These are phyloP conservation scores for Phytophthora citricola DNA, from an alignment of 352 stramenopile species.

Conservation along the genomic window DNA sequence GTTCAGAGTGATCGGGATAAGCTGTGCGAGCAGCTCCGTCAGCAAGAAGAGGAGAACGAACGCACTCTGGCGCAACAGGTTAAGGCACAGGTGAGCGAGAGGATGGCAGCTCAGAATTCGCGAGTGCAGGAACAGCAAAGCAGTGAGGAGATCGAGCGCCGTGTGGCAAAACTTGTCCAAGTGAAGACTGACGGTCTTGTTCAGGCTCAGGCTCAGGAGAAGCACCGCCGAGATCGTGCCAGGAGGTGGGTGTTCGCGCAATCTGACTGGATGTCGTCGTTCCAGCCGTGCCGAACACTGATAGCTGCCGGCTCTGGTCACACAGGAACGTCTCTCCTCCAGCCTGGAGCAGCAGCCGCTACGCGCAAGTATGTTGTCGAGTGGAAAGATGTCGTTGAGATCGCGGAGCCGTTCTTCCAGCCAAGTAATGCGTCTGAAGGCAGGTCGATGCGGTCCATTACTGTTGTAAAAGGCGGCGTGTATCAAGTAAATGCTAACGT, in stretches of 20 bases:
- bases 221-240: slow-evolving; percentile 20
- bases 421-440: slow-evolving; percentile 5
- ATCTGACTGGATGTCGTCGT: slow-evolving; percentile 38
- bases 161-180: slow-evolving; percentile 19
- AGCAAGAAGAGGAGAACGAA: slow-evolving; percentile 33
- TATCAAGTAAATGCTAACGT: slow-evolving; percentile 59
- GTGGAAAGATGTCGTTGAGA: slow-evolving; percentile 36
- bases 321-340: slow-evolving; percentile 25
- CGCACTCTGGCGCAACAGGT: slow-evolving; percentile 14
- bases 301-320: slow-evolving; percentile 10
- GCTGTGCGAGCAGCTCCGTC: slow-evolving; percentile 29
- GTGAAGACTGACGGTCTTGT: slow-evolving; percentile 5
- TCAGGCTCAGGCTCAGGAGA: slow-evolving; percentile 14
- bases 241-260: slow-evolving; percentile 30
- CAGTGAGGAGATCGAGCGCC: slow-evolving; percentile 17
- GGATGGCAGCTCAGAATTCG: slow-evolving; percentile 4
- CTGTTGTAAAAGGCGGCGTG: slow-evolving; percentile 34
- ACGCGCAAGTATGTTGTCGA: slow-evolving; percentile 27
- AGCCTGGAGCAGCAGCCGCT: slow-evolving; percentile 10
- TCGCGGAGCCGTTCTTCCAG: slow-evolving; percentile 33
- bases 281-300: slow-evolving; percentile 23
- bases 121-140: slow-evolving; percentile 5
- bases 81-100: slow-evolving; percentile 16
- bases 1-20: slow-evolving; percentile 26
- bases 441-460: slow-evolving; percentile 16